Percentiles rank a stretch among this genome's conserved stretches.
Evolutionary conservation across 208 protist genomes (phyloP).

Genomic region (Trypanosoma congolense): DNA sequence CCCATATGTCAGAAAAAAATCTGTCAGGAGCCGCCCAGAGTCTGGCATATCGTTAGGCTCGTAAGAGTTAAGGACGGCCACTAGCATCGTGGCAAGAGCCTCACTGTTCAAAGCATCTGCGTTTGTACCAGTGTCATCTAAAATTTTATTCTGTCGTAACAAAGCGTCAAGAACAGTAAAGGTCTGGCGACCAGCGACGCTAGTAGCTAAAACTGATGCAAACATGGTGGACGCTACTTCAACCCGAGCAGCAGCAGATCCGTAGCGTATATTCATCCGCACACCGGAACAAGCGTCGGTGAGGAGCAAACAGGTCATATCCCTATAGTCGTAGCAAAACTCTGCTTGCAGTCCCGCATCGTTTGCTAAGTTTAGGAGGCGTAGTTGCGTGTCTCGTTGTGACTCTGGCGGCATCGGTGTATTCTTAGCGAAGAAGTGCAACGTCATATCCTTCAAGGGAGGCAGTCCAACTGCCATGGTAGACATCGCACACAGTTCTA

Average conservation of each 20-base stretch:
- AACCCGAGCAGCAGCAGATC: slow-evolving; percentile 15
- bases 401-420: slow-evolving; percentile 15
- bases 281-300: slow-evolving; percentile 26
- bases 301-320: slow-evolving; percentile 26
- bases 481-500: slow-evolving; percentile 21
- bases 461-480: slow-evolving; percentile 36
- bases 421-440: slow-evolving; percentile 32
- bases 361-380: slow-evolving; percentile 17
- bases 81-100: slow-evolving; percentile 36
- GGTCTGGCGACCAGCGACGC: slow-evolving; percentile 13
- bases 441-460: slow-evolving; percentile 23
- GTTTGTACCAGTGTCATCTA: slow-evolving; percentile 28
- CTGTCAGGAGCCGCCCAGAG: slow-evolving; percentile 28
- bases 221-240: slow-evolving; percentile 21
- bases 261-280: slow-evolving; percentile 33
- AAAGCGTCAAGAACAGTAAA: slow-evolving; percentile 28
- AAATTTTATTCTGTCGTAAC: slow-evolving; percentile 38
- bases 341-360: slow-evolving; percentile 21
- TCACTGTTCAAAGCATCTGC: slow-evolving; percentile 29
- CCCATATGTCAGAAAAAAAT: slow-evolving; percentile 44
- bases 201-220: slow-evolving; percentile 10
- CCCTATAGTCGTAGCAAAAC: slow-evolving; percentile 31
- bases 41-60: slow-evolving; percentile 20
- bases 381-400: slow-evolving; percentile 3
- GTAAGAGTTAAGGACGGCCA: slow-evolving; percentile 43